phyloP scores from a whole-genome alignment of 768 basidiomycete genomes.

The Nidularia sp. region DNA sequence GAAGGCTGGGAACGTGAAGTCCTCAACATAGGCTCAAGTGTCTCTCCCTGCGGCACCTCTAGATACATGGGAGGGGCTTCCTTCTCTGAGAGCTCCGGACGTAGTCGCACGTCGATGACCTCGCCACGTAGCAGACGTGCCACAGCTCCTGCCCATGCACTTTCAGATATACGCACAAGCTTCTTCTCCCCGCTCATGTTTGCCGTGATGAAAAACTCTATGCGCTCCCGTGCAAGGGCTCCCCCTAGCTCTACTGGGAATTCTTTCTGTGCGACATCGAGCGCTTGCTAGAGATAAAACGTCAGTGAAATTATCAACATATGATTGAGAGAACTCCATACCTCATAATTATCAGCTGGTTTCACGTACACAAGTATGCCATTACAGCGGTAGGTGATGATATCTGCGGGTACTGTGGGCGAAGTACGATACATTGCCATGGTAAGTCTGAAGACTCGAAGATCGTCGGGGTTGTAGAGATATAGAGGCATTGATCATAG shows the following conservation, averaged over 20 bases:
- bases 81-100: constrained; percentile 22
- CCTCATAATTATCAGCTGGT: constrained; percentile 37
- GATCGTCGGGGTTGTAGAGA: too few species aligned
- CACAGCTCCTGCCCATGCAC: constrained; percentile 41
- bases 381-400: constrained; percentile 46
- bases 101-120: constrained; percentile 39
- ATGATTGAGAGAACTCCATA: constrained; percentile 13
- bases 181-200: constrained; percentile 23
- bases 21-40: constrained; percentile 9
- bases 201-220: constrained; percentile 38
- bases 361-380: constrained; percentile 48
- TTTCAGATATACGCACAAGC: constrained; percentile 45
- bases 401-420: constrained; percentile 28
- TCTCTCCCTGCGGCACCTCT: constrained; percentile 21
- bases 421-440: constrained; percentile 17
- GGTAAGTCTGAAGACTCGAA: too few species aligned
- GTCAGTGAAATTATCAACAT: neutral
- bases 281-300: constrained; percentile 35
- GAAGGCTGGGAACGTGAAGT: constrained; percentile 19
- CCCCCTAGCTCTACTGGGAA: constrained; percentile 40
- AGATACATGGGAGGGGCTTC: constrained; percentile 39
- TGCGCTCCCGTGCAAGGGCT: constrained; percentile 29
- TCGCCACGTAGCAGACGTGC: constrained; percentile 39
- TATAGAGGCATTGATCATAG: too few species aligned
- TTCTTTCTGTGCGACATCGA: constrained; percentile 45